Evolutionary conservation across 768 basidiomycete species (phyloP), one percentile per base, ranked within the genome.

Genomic region (Rubroboletus pulcherrimus): DNA sequence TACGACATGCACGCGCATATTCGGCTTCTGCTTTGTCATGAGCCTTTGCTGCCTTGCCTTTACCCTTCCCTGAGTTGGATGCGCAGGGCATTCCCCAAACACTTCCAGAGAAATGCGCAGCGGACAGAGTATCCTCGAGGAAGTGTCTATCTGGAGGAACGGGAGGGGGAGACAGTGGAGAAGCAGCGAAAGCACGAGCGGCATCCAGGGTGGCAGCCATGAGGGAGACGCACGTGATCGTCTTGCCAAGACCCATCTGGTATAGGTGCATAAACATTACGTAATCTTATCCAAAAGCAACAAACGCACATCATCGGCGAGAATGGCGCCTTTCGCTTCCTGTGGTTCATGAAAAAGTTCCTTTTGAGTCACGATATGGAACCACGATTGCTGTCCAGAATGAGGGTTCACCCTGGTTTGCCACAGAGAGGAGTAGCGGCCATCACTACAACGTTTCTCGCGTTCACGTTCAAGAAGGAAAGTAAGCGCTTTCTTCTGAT

Each of bases 221-320:
- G 48, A 99, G 80, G 15, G 96, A 91, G 26, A 98, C 91, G 58
- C 95, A 92, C 31, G 93, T 91, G 50, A 98, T 93, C 0, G 96
- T 98, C 74, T 98, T 98, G 17, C 96, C 96, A 30, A 99, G 82
- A 62, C 96, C 96, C 95, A 97, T 98, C 94, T 97, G 56, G 51
- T 5, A 17, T 29, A 29, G 56, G 38, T 63, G 41, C 44, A 52
- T 29, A 21, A 55, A 60, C 48, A 52, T 52, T 61, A 63, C 55
- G 55, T 53, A 51, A 55, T 40, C 44, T 40, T 31, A 31, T 51
- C 48, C 30, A 40, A 46, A 51, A 41, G 60, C 48, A 65, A 47
- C 10, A 48, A 38, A 77, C 90, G 65, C 75, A 98, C 95, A 78
- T 99, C 97, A 74, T 99, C 97, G 9, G 97, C 97, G 51, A 99